Conservation (phyloP, 495 filamentous ascomycete genomes). For the Pyrenula massariospora region DNA sequence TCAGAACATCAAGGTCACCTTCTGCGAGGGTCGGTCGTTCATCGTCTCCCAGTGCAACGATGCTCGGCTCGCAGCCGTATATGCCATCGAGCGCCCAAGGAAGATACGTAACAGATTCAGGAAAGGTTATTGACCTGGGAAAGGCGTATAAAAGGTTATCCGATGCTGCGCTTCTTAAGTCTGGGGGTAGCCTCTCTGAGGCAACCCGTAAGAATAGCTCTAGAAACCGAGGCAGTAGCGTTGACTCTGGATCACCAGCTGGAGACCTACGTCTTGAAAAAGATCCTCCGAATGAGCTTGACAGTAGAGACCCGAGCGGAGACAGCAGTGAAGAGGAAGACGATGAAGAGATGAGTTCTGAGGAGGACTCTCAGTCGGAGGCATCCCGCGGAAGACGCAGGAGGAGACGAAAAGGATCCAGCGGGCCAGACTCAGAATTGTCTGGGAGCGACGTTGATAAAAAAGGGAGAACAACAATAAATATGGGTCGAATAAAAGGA, state of each 20-base stretch:
- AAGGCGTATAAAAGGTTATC: slow-evolving; percentile 52
- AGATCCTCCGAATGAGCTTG: slow-evolving; percentile 46
- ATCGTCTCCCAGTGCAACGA: neutral
- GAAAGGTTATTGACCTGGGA: slow-evolving; percentile 42
- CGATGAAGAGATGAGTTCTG: slow-evolving; percentile 30
- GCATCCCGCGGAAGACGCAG: slow-evolving; percentile 7
- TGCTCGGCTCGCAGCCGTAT: neutral
- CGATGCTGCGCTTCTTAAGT: slow-evolving; percentile 47
- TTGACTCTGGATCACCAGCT: slow-evolving; percentile 19
- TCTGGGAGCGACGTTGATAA: neutral
- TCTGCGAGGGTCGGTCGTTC: neutral
- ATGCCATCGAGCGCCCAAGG: neutral
- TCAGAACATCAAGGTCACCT: neutral
- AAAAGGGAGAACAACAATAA: neutral
- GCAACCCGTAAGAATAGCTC: slow-evolving; percentile 23
- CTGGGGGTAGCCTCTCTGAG: slow-evolving; percentile 39
- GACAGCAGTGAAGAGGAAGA: slow-evolving; percentile 43
- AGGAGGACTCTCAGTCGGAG: slow-evolving; percentile 21
- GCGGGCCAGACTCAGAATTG: slow-evolving; percentile 2
- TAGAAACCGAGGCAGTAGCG: slow-evolving; percentile 9
- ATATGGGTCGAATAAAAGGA: slow-evolving; percentile 22
- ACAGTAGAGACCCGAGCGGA: slow-evolving; percentile 43
- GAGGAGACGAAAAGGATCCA: slow-evolving; percentile 19
- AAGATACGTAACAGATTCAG: slow-evolving; percentile 25
- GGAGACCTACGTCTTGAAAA: slow-evolving; percentile 56